These are phyloP conservation scores for Solanum hybrid DNA, from an alignment of 305 asterid genomes.

Conservation along the genomic window DNA sequence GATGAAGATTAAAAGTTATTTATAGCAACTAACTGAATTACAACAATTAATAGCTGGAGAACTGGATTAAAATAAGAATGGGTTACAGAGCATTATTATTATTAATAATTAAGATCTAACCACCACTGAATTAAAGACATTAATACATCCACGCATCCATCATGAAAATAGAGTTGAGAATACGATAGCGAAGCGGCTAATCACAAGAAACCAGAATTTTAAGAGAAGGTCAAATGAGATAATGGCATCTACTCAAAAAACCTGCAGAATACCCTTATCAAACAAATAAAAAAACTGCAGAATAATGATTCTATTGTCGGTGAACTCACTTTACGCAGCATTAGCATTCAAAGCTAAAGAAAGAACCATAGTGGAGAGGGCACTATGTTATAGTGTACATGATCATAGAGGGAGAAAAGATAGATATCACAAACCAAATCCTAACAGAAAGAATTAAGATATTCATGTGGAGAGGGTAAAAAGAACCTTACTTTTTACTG, in stretches of 20 bases:
- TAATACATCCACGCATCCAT: neutral
- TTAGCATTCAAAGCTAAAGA: neutral
- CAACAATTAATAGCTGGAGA: neutral
- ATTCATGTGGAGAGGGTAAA: neutral
- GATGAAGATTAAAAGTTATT: neutral
- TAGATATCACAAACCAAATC: neutral
- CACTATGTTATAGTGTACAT: neutral
- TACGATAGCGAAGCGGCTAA: neutral
- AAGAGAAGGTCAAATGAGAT: neutral
- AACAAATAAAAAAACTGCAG: neutral
- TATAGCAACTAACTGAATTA: neutral
- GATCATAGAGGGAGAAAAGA: neutral
- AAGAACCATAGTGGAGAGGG: neutral
- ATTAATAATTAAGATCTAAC: neutral
- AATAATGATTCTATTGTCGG: neutral
- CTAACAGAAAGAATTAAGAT: neutral
- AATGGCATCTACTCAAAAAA: neutral
- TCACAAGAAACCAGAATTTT: neutral
- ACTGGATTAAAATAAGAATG: neutral
- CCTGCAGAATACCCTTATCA: neutral
- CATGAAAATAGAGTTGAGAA: neutral
- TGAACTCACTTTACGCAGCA: neutral
- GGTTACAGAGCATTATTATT: neutral
- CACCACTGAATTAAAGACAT: neutral
- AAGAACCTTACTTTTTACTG: constrained; percentile 30